Conservation (phyloP, 768 basidiomycete species). For the Kwoniella botswanensis region DNA sequence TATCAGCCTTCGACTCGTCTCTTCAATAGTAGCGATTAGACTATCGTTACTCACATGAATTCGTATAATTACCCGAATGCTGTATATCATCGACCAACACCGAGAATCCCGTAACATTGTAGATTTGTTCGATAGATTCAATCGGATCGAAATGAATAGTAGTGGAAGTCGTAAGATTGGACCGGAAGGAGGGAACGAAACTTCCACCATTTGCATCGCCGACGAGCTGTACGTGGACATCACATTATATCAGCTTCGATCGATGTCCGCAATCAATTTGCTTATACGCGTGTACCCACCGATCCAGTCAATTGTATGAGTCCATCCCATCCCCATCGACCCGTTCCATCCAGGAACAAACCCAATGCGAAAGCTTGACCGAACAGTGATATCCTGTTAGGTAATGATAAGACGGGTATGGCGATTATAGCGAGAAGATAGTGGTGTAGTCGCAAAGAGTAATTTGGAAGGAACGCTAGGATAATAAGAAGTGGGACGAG, state of each 20-base stretch:
- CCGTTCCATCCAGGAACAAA: slow-evolving; percentile 49
- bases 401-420: slow-evolving; percentile 44
- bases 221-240: not conserved
- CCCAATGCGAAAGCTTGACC: slow-evolving; percentile 46
- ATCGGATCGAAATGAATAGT: slow-evolving; percentile 18
- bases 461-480: slow-evolving; percentile 42
- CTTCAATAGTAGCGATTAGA: too few species aligned
- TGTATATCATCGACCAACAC: slow-evolving; percentile 46
- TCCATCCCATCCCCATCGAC: slow-evolving; percentile 51
- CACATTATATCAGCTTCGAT: not conserved
- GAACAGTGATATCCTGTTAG: slow-evolving; percentile 43
- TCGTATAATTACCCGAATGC: slow-evolving; percentile 17
- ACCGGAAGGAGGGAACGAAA: slow-evolving; percentile 27
- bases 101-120: slow-evolving; percentile 34
- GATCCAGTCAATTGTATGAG: slow-evolving; percentile 38
- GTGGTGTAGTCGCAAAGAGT: slow-evolving; percentile 45
- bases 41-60: slow-evolving; percentile 22
- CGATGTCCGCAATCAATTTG: not conserved
- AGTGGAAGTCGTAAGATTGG: slow-evolving; percentile 23
- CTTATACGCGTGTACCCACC: slow-evolving; percentile 24
- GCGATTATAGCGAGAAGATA: slow-evolving; percentile 42
- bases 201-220: slow-evolving; percentile 24
- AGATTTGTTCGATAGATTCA: not conserved
- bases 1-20: not conserved
- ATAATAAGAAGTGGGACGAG: slow-evolving; percentile 40